Conservation (phyloP, 495 filamentous ascomycete species). For the Gamarada debralockiae region DNA sequence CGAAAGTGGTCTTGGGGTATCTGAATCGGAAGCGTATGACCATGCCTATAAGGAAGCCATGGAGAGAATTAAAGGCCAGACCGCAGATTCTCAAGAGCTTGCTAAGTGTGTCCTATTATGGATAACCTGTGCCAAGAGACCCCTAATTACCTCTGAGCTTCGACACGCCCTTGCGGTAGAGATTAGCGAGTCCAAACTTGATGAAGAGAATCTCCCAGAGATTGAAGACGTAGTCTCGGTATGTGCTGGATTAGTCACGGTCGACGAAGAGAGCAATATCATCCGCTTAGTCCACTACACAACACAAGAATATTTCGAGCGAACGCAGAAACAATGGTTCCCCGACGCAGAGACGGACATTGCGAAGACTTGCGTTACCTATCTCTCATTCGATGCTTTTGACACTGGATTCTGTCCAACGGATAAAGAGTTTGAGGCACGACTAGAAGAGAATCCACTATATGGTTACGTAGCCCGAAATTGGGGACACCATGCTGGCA, state of each 20-base stretch:
- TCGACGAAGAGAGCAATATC: slow-evolving; percentile 14
- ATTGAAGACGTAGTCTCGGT: slow-evolving; percentile 27
- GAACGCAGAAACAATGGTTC: slow-evolving; percentile 28
- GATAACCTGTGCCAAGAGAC: slow-evolving; percentile 2
- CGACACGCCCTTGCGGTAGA: slow-evolving; percentile 3
- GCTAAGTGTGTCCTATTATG: slow-evolving; percentile 8
- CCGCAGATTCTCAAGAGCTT: neutral
- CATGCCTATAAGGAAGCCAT: slow-evolving; percentile 2
- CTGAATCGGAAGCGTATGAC: slow-evolving; percentile 13
- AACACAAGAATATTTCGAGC: slow-evolving; percentile 47
- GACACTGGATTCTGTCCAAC: neutral
- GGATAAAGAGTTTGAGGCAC: too few species aligned
- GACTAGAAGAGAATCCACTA: too few species aligned
- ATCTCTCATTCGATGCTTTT: slow-evolving; percentile 25
- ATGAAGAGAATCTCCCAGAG: slow-evolving; percentile 27
- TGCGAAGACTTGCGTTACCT: too few species aligned
- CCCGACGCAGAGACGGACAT: slow-evolving; percentile 31
- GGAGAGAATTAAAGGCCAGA: slow-evolving; percentile 5
- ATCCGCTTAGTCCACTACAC: too few species aligned
- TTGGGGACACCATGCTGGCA: too few species aligned
- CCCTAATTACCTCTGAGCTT: slow-evolving; percentile 6
- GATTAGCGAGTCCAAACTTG: slow-evolving; percentile 18
- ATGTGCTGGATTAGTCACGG: slow-evolving; percentile 48
- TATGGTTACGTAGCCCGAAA: too few species aligned
- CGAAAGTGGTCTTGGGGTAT: too few species aligned